Evolutionary conservation across 2,329 filamentous ascomycete species (phyloP), one percentile per base, ranked within the genome.

Genomic region (Diaporthe caulivora): DNA sequence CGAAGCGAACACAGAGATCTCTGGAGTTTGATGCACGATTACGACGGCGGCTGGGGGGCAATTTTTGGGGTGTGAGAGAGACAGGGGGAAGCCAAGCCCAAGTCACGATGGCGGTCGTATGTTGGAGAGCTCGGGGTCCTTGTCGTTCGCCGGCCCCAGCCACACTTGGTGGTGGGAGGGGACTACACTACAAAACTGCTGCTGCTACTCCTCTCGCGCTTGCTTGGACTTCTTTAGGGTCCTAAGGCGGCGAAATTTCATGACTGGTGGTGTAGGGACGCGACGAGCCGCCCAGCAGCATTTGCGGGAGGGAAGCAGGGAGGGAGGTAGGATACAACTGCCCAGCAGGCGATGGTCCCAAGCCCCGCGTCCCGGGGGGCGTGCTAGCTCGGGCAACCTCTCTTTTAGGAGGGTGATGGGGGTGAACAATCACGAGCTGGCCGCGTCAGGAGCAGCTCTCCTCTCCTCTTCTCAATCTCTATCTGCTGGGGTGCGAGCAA

Each of bases 391-490:
- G 42, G 18, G 40, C 17, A 11, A 4, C 26, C 29, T 34, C 34
- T 34, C 34, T 34, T 34, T 34, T 15, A 2, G 24, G 24, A 1
- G 60, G 40, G 26, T 9, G 2, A 21, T 4, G 37, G n/a, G 24
- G 24, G 21, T 1, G 10, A n/a, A 31, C 21, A 58, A 70, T 70
- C 53, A 70, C 67, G 37, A 58, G 53, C 67, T 31, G 51, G 67
- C 53, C 67, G 67, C 67, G 67, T 70, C 67, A 70, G 67, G 40
- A 53, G 67, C 67, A 47, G 53, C 40, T 57, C 17, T 64, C 17
- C 24, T n/a, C n/a, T n/a, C n/a, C 37, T 40, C 37, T 10, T 40
- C 37, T 8, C 37, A 9, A 2, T 40, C 42, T 58, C 17, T 64
- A 11, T 11, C 13, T 37, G 29, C 21, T 55, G 18, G 47, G 18